Evolutionary conservation across 1,284 basidiomycete species (phyloP), one percentile per base, ranked within the genome.

Genomic region (Ustilago curta): DNA sequence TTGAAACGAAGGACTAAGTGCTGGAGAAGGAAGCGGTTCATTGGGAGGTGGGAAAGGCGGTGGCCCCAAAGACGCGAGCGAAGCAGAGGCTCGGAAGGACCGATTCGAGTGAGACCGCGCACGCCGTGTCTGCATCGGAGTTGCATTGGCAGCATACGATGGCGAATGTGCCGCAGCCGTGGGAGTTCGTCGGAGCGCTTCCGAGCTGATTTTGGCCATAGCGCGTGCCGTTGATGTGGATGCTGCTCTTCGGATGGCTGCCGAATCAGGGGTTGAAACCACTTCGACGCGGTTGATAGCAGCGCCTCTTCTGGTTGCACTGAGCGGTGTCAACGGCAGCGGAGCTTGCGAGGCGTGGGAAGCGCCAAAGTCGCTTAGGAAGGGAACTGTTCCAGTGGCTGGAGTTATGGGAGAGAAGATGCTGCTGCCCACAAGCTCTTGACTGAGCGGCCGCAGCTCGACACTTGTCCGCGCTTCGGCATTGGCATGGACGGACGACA

Each of bases 341-440:
- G 62, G 63, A 19, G 58, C 56, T 23, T 59, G 59, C 40, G 60
- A 37, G 18, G 57, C 40, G 31, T 57, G 49, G 45, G 57, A n/a
- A 42, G 19, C 19, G 21, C 16, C 50, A 35, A 59, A 55, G 21
- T 45, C 52, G 16, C 45, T 29, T 7, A 50, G 18, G n/a, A 42
- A 59, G 14, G 68, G 44, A 8, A 40, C 50, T 2, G 50, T 21
- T 3, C 27, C 63, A 2, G 59, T 40, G 8, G 48, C 62, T 8
- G 75, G 75, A 12, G 71, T 75, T 54, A 68, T 48, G 43, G 72
- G 72, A 29, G 72, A 76, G 32, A 76, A 76, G 52, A 70, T 47
- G 55, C 73, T 71, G 31, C 40, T 27, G 1, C 59, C 59, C 5
- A 59, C 39, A 8, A 70, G 59, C 54, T 70, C 59, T 27, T 44